Conservation (phyloP, 2,329 filamentous ascomycete species). For the Bimuria novae-zelandiae region DNA sequence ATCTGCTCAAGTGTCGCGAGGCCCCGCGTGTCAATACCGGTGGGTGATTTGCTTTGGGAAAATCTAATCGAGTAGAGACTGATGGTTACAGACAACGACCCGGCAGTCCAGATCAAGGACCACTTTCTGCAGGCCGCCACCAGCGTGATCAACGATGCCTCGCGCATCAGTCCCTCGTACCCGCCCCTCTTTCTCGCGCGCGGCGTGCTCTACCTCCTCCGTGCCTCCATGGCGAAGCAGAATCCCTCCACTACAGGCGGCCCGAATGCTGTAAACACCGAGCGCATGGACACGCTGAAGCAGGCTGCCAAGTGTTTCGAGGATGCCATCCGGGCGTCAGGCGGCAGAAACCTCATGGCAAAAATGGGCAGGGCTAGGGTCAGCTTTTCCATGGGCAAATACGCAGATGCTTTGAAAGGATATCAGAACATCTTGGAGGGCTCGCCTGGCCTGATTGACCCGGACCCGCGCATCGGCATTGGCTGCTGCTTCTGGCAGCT, state of each 20-base stretch:
- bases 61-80: not conserved
- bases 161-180: conserved; percentile 88
- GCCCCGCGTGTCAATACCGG: conserved; percentile 69
- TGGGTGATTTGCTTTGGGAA: conserved; percentile 18
- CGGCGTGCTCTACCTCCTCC: conserved; percentile 84
- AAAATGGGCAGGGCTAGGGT: conserved; percentile 87
- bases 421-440: conserved; percentile 88
- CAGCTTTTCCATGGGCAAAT: conserved; percentile 84
- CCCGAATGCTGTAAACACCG: conserved; percentile 67
- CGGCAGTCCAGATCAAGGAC: conserved; percentile 88
- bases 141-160: conserved; percentile 90
- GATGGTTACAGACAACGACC: conserved; percentile 51
- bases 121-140: conserved; percentile 91
- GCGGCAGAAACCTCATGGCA: conserved; percentile 88
- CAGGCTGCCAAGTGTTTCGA: conserved; percentile 93
- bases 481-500: conserved; percentile 98
- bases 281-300: conserved; percentile 77
- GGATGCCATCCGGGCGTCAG: conserved; percentile 83
- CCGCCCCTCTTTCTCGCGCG: conserved; percentile 89
- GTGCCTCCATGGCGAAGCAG: conserved; percentile 72
- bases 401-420: conserved; percentile 76
- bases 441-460: conserved; percentile 86
- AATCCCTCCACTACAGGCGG: conserved; percentile 71
- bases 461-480: conserved; percentile 93
- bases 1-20: conserved; percentile 85